Evolutionary conservation across 345 rosid species (phyloP).

Genomic region (Gynandropsis gynandra): DNA sequence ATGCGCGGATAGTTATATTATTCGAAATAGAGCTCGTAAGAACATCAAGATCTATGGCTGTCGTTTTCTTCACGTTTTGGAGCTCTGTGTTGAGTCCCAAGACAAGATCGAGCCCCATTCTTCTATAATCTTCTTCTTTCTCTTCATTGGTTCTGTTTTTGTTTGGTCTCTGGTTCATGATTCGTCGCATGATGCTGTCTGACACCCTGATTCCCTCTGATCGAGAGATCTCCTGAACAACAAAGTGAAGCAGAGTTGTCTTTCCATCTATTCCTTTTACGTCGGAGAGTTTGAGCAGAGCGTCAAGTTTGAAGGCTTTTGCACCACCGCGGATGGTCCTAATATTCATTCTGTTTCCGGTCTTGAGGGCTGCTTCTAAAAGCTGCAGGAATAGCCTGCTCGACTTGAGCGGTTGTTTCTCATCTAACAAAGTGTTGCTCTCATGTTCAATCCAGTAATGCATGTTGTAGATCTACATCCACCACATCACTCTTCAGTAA

Average conservation of each 20-base stretch:
- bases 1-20: too few species aligned
- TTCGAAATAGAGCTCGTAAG: too few species aligned
- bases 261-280: slow-evolving; percentile 86
- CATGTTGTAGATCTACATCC: slow-evolving; percentile 63
- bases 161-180: slow-evolving; percentile 48
- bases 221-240: slow-evolving; percentile 82
- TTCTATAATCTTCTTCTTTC: slow-evolving; percentile 75
- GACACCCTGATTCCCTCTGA: slow-evolving; percentile 86
- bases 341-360: too few species aligned
- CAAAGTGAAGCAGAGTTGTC: slow-evolving; percentile 85
- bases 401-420: slow-evolving; percentile 83
- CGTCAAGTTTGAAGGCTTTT: too few species aligned
- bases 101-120: too few species aligned
- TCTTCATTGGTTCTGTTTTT: slow-evolving; percentile 54
- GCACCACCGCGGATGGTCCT: too few species aligned
- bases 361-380: slow-evolving; percentile 86
- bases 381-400: slow-evolving; percentile 82
- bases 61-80: too few species aligned
- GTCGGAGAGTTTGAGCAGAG: too few species aligned
- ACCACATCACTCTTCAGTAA: too few species aligned
- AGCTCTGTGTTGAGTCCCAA: too few species aligned
- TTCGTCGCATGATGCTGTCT: too few species aligned
- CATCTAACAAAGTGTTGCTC: slow-evolving; percentile 81
- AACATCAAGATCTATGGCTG: too few species aligned
- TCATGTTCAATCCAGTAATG: slow-evolving; percentile 86